A percentile compares a stretch with the other conserved stretches of the same genome.
Evolutionary conservation across 805 yeast genomes (phyloP).

Genomic region (Ogataea dorogensis): DNA sequence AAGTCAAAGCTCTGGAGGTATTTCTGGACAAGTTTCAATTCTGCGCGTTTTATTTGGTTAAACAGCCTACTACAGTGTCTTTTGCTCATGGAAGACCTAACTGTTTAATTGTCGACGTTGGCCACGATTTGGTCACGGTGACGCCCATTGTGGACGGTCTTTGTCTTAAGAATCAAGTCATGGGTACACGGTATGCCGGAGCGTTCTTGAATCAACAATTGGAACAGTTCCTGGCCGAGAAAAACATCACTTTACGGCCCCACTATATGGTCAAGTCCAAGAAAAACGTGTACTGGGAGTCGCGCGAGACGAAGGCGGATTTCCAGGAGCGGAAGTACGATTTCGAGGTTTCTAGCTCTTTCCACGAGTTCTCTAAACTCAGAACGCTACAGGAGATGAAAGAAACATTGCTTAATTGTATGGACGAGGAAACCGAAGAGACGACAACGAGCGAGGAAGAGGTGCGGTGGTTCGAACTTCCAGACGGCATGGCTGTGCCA

Average conservation of each 20-base stretch:
- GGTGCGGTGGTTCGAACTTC: conserved; percentile 64
- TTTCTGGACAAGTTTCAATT: conserved; percentile 66
- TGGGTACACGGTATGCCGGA: conserved; percentile 75
- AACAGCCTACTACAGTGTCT: conserved; percentile 83
- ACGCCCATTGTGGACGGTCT: conserved; percentile 85
- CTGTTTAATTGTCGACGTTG: conserved; percentile 82
- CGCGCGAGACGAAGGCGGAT: conserved; percentile 20
- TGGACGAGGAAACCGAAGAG: conserved; percentile 29
- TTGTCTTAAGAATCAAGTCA: conserved; percentile 65
- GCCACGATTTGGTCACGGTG: conserved; percentile 73
- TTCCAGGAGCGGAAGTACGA: conserved; percentile 32
- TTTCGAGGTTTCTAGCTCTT: conserved; percentile 45
- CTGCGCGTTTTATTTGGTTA: conserved; percentile 79
- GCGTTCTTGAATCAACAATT: conserved; percentile 57
- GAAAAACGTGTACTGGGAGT: conserved; percentile 31
- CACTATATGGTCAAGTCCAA: conserved; percentile 53
- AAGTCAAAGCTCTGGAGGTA: conserved; percentile 67
- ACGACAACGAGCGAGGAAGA: conserved; percentile 26
- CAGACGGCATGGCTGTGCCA: conserved; percentile 68
- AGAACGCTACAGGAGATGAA: conserved; percentile 70
- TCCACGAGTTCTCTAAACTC: conserved; percentile 53
- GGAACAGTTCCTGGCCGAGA: conserved; percentile 37
- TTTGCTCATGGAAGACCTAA: conserved; percentile 88
- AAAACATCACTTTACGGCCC: conserved; percentile 39
- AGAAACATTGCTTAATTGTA: conserved; percentile 59